Conservation (phyloP, 306 rosid species). For the Pterocarpus santalinus region DNA sequence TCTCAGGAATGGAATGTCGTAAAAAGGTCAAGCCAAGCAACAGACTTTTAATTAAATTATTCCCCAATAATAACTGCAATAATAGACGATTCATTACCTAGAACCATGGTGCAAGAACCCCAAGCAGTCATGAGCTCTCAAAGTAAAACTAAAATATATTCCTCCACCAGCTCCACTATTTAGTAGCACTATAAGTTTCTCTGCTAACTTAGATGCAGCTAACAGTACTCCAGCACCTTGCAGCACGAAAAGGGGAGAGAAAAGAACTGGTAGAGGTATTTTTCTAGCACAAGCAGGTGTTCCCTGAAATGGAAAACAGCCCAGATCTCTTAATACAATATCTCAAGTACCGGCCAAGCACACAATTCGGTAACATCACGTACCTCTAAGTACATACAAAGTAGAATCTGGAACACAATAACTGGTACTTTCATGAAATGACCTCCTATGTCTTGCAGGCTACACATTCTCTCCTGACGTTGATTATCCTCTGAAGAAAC, state of each 20-base stretch:
- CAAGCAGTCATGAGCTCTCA: slow-evolving; percentile 81
- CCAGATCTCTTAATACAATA: slow-evolving; percentile 35
- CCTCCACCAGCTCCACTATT: slow-evolving; percentile 77
- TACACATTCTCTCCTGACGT: slow-evolving; percentile 71
- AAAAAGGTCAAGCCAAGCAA: slow-evolving; percentile 26
- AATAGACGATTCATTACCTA: slow-evolving; percentile 64
- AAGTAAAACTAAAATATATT: slow-evolving; percentile 76
- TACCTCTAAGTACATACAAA: slow-evolving; percentile 98
- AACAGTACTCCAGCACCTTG: slow-evolving; percentile 87
- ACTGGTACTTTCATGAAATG: slow-evolving; percentile 93
- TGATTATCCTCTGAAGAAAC: slow-evolving; percentile 83
- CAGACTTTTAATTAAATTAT: not conserved
- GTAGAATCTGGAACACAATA: slow-evolving; percentile 85
- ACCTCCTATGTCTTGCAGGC: slow-evolving; percentile 96
- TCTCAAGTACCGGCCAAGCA: slow-evolving; percentile 36
- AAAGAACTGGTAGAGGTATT: slow-evolving; percentile 79
- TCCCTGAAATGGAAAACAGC: slow-evolving; percentile 73
- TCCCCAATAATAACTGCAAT: slow-evolving; percentile 19
- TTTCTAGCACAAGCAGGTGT: slow-evolving; percentile 72
- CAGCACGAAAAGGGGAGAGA: slow-evolving; percentile 84
- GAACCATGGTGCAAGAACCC: slow-evolving; percentile 98
- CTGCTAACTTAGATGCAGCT: slow-evolving; percentile 77
- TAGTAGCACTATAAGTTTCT: slow-evolving; percentile 76
- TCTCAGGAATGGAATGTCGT: not conserved
- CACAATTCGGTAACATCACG: slow-evolving; percentile 42